Evolutionary conservation across 768 basidiomycete genomes (phyloP).

Genomic region (Strobilomyces echinocephalus): DNA sequence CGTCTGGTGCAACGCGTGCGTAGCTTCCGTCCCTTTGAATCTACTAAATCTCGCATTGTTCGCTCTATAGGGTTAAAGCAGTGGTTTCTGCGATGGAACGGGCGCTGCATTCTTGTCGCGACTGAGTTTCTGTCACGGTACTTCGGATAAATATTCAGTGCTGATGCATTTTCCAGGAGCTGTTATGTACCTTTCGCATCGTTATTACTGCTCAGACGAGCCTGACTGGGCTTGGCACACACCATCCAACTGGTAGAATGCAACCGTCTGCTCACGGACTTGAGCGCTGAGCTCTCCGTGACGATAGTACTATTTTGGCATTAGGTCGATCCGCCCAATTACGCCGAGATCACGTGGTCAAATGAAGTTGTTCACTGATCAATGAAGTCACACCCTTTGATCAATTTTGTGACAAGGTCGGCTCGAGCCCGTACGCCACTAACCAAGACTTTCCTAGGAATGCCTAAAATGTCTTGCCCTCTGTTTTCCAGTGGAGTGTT

Average conservation of each 20-base stretch:
- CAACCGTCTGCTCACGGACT: not conserved
- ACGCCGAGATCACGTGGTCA: conserved; percentile 3
- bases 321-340: conserved; percentile 1
- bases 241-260: conserved; percentile 1
- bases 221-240: conserved; percentile 7
- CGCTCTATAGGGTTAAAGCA: conserved; percentile 20
- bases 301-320: not conserved
- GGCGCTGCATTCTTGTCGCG: conserved; percentile 9
- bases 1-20: not conserved
- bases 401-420: not conserved
- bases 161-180: conserved; percentile 1
- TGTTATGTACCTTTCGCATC: not conserved
- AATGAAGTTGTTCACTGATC: not conserved
- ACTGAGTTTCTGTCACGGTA: conserved; percentile 7
- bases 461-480: not conserved
- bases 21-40: conserved; percentile 9
- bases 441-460: conserved; percentile 1
- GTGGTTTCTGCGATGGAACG: conserved; percentile 6
- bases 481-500: not conserved
- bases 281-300: not conserved
- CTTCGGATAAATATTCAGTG: conserved; percentile 5
- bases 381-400: conserved; percentile 4
- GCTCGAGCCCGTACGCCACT: conserved; percentile 2
- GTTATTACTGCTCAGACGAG: not conserved
- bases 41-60: conserved; percentile 22